Percentiles rank a stretch among this genome's conserved stretches.
Conservation (phyloP, 768 basidiomycete genomes). For the Psilocybe azurescens region DNA sequence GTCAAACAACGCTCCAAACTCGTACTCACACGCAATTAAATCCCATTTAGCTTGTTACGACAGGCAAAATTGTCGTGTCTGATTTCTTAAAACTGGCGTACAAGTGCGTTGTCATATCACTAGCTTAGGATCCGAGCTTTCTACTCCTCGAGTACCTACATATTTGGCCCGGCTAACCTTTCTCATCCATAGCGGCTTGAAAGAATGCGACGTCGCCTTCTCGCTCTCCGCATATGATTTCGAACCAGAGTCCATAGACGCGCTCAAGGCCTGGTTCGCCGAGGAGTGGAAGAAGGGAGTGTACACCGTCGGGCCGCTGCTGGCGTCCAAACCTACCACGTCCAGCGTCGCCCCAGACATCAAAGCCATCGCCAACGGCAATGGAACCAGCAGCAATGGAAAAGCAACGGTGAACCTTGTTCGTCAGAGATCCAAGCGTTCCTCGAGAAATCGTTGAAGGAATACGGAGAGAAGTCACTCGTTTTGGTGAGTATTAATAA, state of each 20-base stretch:
- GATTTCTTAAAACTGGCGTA: background rate
- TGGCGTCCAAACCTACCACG: background rate
- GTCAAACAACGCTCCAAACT: background rate
- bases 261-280: slow-evolving; percentile 12
- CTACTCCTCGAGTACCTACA: too few relatives aligned
- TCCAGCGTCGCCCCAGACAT: background rate
- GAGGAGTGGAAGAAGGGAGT: slow-evolving; percentile 4
- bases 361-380: background rate
- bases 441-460: background rate
- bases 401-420: background rate
- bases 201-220: slow-evolving; percentile 11
- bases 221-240: background rate
- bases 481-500: slow-evolving; percentile 12
- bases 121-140: too few relatives aligned
- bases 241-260: slow-evolving; percentile 6
- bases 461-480: slow-evolving; percentile 9
- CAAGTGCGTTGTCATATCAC: background rate
- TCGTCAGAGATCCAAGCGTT: slow-evolving; percentile 5
- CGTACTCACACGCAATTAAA: too few relatives aligned
- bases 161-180: too few relatives aligned
- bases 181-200: slow-evolving; percentile 4
- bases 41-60: too few relatives aligned
- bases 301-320: slow-evolving; percentile 14
- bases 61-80: too few relatives aligned
- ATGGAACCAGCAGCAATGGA: too few relatives aligned